phyloP scores from a whole-genome alignment of 2,329 filamentous ascomycete genomes.

The Fusarium musae region DNA sequence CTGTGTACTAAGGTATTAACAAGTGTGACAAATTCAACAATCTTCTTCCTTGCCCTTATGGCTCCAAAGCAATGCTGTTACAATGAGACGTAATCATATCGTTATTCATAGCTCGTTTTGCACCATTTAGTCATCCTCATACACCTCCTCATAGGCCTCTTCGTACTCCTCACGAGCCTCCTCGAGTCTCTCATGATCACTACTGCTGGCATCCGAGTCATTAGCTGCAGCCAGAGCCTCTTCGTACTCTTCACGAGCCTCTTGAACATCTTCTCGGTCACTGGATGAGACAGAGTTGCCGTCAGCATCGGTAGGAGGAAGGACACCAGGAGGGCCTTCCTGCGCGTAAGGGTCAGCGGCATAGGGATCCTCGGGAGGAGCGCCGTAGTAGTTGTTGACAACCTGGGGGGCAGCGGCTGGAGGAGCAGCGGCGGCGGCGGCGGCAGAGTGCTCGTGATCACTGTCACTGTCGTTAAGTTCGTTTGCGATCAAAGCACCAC shows the following conservation, averaged over 20 bases:
- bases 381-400: slow-evolving; percentile 29
- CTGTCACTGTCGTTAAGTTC: slow-evolving; percentile 53
- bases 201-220: slow-evolving; percentile 61
- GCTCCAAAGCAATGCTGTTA: slow-evolving; percentile 27
- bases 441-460: slow-evolving; percentile 35
- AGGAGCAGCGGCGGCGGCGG: background rate
- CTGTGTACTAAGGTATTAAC: slow-evolving; percentile 32
- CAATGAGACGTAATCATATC: slow-evolving; percentile 36
- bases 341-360: slow-evolving; percentile 31
- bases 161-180: slow-evolving; percentile 64
- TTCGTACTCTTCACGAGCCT: slow-evolving; percentile 57
- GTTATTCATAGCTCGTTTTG: slow-evolving; percentile 35
- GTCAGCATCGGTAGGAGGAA: slow-evolving; percentile 54
- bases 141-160: slow-evolving; percentile 46
- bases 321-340: slow-evolving; percentile 48
- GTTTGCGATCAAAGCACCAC: slow-evolving; percentile 67
- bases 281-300: slow-evolving; percentile 56
- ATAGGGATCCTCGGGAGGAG: slow-evolving; percentile 32
- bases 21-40: slow-evolving; percentile 24
- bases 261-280: slow-evolving; percentile 56
- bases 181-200: slow-evolving; percentile 62
- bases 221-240: slow-evolving; percentile 53
- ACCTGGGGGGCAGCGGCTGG: slow-evolving; percentile 2
- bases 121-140: slow-evolving; percentile 40
- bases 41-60: slow-evolving; percentile 22